Percentiles rank a stretch among this genome's conserved stretches.
Conservation (phyloP, 2,329 filamentous ascomycete genomes). For the Myriosclerotinia curreyana region DNA sequence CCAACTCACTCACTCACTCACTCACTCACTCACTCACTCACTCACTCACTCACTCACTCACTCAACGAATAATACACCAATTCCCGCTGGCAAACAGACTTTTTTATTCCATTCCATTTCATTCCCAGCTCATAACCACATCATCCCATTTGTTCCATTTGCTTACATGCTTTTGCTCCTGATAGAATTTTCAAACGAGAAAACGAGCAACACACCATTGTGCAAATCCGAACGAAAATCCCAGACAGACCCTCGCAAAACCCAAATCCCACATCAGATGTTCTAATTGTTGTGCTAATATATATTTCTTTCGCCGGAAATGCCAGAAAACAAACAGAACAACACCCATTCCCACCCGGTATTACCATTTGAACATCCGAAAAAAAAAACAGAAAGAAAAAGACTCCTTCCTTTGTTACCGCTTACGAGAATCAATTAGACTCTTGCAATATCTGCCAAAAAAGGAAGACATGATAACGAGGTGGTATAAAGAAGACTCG, state of each 20-base stretch:
- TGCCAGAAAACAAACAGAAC: constrained; percentile 14
- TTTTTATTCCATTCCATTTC: constrained; percentile 9
- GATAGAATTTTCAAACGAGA: constrained; percentile 4
- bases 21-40: background rate
- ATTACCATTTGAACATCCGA: constrained; percentile 17
- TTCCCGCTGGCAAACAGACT: background rate
- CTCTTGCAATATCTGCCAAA: constrained; percentile 16
- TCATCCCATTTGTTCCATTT: constrained; percentile 12
- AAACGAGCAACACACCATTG: background rate
- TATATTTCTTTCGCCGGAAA: constrained; percentile 4
- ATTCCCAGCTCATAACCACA: background rate
- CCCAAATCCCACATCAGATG: constrained; percentile 6
- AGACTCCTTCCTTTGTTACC: constrained; percentile 10
- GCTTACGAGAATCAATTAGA: constrained; percentile 8
- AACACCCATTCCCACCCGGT: background rate
- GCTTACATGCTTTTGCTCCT: constrained; percentile 5
- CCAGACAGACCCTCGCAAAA: constrained; percentile 6
- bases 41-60: background rate
- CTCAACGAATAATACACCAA: background rate
- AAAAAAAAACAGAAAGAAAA: constrained; percentile 9
- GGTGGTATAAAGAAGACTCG: constrained; percentile 15
- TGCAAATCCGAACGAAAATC: background rate
- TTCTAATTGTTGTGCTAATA: background rate
- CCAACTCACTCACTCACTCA: background rate
- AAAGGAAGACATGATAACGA: constrained; percentile 12